Evolutionary conservation across 169 alveolate genomes (phyloP).

Genomic region (Cryptosporidium baileyi): DNA sequence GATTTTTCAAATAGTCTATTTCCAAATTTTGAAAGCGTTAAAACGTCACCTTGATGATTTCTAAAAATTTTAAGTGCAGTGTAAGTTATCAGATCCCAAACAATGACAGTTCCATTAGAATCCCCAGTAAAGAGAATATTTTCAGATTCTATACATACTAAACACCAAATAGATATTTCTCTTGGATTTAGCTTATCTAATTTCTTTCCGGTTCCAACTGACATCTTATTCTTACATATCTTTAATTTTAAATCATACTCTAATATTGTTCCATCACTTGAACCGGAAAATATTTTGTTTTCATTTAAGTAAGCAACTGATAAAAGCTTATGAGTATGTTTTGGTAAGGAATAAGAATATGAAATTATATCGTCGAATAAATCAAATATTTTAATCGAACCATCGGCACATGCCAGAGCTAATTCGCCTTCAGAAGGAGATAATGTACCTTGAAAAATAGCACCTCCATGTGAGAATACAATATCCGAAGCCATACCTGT

Average conservation of each 20-base stretch:
- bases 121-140: conserved; percentile 53
- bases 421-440: conserved; percentile 19
- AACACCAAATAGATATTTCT: conserved; percentile 39
- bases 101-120: conserved; percentile 57
- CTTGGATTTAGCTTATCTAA: not conserved
- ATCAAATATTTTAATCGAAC: conserved; percentile 37
- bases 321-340: conserved; percentile 11
- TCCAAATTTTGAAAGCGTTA: conserved; percentile 36
- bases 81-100: conserved; percentile 51
- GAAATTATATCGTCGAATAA: conserved; percentile 13
- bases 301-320: conserved; percentile 36
- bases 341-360: conserved; percentile 18
- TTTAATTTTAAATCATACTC: conserved; percentile 7
- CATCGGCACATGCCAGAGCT: conserved; percentile 69
- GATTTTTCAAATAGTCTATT: not conserved
- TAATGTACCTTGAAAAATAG: conserved; percentile 59
- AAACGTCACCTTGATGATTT: conserved; percentile 45
- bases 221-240: conserved; percentile 20
- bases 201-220: conserved; percentile 59
- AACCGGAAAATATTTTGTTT: conserved; percentile 23
- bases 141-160: conserved; percentile 35
- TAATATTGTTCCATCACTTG: conserved; percentile 47
- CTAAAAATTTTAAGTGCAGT: conserved; percentile 44
- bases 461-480: conserved; percentile 55
- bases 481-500: conserved; percentile 18